Percentiles rank a stretch among this genome's conserved stretches.
Conservation (phyloP, 2,329 filamentous ascomycete species). For the Penicillium palitans region DNA sequence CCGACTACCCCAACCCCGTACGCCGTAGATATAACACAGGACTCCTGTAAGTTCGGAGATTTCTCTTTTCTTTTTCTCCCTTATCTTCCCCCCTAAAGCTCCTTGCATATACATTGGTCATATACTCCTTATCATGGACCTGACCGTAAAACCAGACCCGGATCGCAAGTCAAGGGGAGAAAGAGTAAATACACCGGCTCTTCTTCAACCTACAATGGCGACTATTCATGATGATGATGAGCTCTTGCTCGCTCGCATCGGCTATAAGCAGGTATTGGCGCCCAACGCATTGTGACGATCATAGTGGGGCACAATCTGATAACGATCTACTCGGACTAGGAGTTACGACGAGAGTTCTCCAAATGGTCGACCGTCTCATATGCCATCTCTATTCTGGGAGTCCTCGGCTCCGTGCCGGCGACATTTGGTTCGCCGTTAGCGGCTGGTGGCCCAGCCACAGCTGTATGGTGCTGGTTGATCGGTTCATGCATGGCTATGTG, state of each 20-base stretch:
- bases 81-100: constrained; percentile 11
- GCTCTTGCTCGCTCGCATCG: constrained; percentile 60
- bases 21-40: constrained; percentile 19
- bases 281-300: constrained; percentile 4
- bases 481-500: constrained; percentile 65
- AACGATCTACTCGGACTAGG: constrained; percentile 41
- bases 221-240: constrained; percentile 59
- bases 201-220: constrained; percentile 34
- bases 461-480: constrained; percentile 66
- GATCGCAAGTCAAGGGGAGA: constrained; percentile 11
- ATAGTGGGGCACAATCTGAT: constrained; percentile 12
- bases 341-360: constrained; percentile 63
- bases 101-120: constrained; percentile 3
- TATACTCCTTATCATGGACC: constrained; percentile 12
- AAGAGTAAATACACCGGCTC: not conserved
- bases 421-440: constrained; percentile 61
- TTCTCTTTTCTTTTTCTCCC: not conserved
- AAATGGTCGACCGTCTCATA: constrained; percentile 68
- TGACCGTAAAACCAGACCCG: constrained; percentile 16
- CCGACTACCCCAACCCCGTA: not conserved
- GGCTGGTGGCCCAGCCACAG: constrained; percentile 62
- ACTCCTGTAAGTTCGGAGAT: constrained; percentile 6
- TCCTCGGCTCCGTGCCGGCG: constrained; percentile 65
- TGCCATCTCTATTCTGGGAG: constrained; percentile 65
- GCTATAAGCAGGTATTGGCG: constrained; percentile 60